Base-by-base conservation (phyloP, 805 yeast species). In the Priceomyces carsonii region DNA sequence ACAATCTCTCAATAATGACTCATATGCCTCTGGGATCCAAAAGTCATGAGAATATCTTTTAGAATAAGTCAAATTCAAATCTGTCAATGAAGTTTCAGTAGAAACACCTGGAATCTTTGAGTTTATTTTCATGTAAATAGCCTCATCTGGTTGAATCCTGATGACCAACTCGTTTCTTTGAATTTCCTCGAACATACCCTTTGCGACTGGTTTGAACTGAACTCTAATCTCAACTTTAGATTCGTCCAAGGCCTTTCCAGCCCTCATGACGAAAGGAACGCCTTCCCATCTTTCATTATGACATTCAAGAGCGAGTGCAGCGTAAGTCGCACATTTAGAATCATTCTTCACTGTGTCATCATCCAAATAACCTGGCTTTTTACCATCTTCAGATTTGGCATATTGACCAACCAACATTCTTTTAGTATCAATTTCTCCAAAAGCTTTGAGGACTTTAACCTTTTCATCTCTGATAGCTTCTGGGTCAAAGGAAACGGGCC, bases 1-100 rank as follows among this genome's bases (percentile, higher is more conserved):
- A 44, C 91, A 85, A 63, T 93, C 98, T 63, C 95, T 80, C 52
- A 93, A 87, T 51, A 93, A 78, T 1, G 96, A 85, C 71, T 93
- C 99, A 63, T 93, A 93, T 26, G 98, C 98, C 71, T 91, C 96
- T 29, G 99, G 98, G 54, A 93, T 90, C 82, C 93, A 85, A 67
- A 87, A 84, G 57, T 87, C 84, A 45, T 85, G 70, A 18, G 73
- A 67, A 69, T 84, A 93, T 57, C 97, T 80, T 33, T 73, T 71
- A 36, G 82, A 67, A 62, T 93, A 93, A 22, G 95, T 85, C 55
- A 93, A 73, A 59, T 93, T 96, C 53, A 93, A 78, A 58, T 91
- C 97, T 18, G 96, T 87, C 41, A 86, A 76, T 19, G 91, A 79
- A 13, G 93, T 83, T 51, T 79, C 77, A 50, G 85, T 84, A 33